These are phyloP conservation scores for Nothopassalora personata DNA, from an alignment of 2,329 filamentous ascomycete species.

Conservation along the genomic window DNA sequence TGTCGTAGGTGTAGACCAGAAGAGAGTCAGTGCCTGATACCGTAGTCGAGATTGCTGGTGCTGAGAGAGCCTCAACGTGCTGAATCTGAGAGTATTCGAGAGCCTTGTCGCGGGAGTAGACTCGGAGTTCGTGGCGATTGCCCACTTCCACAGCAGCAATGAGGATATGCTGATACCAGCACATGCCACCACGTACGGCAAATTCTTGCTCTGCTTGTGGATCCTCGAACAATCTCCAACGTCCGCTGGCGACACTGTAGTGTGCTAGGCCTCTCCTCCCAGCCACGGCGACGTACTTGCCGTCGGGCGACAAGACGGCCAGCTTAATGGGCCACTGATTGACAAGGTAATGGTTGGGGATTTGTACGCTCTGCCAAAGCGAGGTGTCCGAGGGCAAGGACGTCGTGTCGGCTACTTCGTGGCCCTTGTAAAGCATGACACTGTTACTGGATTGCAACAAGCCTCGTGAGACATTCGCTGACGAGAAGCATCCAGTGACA, in stretches of 20 bases:
- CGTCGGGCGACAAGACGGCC: constrained; percentile 83
- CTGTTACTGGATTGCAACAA: constrained; percentile 82
- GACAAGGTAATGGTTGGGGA: constrained; percentile 77
- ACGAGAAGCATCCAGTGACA: constrained; percentile 84
- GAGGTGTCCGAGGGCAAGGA: constrained; percentile 88
- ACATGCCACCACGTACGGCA: constrained; percentile 90
- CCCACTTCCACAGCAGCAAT: constrained; percentile 88
- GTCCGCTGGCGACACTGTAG: constrained; percentile 87
- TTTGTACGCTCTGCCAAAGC: constrained; percentile 88
- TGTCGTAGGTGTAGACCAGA: constrained; percentile 94
- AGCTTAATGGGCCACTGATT: constrained; percentile 91
- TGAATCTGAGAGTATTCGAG: constrained; percentile 69
- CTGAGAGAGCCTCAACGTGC: constrained; percentile 70
- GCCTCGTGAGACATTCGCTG: constrained; percentile 83
- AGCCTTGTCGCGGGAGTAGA: constrained; percentile 81
- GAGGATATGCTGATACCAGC: constrained; percentile 94
- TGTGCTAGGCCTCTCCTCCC: constrained; percentile 86
- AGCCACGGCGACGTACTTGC: constrained; percentile 93
- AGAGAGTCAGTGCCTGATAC: constrained; percentile 90
- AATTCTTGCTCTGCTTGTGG: constrained; percentile 81
- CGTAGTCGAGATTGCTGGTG: constrained; percentile 84
- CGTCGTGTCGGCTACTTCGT: constrained; percentile 83
- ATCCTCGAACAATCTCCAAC: constrained; percentile 92
- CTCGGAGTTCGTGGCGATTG: constrained; percentile 70
- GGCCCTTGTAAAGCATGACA: constrained; percentile 88